phyloP scores from a whole-genome alignment of 768 basidiomycete genomes.

The Kwoniella mangroviensis region DNA sequence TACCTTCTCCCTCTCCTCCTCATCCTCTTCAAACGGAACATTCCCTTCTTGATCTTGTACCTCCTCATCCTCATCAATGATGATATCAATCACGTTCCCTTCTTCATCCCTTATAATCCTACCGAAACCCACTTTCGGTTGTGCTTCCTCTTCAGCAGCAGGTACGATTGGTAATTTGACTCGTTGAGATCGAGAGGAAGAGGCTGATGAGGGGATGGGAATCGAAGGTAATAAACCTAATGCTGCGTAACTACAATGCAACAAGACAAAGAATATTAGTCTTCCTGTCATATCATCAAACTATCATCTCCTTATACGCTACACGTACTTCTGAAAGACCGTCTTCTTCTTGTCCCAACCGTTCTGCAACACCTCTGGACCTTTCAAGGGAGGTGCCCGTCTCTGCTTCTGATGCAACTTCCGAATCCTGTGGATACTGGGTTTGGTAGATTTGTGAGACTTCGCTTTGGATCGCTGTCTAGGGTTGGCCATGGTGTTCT shows the following conservation, averaged over 20 bases:
- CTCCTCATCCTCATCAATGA: slow-evolving; percentile 65
- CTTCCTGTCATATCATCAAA: too few species aligned
- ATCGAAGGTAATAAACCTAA: slow-evolving; percentile 53
- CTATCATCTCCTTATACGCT: too few species aligned
- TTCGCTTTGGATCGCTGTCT: slow-evolving; percentile 85
- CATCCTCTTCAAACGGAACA: slow-evolving; percentile 36
- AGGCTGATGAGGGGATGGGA: slow-evolving; percentile 41
- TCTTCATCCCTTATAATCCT: slow-evolving; percentile 78
- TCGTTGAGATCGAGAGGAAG: slow-evolving; percentile 38
- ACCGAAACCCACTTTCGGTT: slow-evolving; percentile 67
- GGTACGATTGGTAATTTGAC: slow-evolving; percentile 40
- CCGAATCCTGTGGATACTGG: slow-evolving; percentile 63
- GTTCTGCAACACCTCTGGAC: slow-evolving; percentile 77
- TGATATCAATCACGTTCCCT: slow-evolving; percentile 74
- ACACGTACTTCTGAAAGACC: slow-evolving; percentile 83
- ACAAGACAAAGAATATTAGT: too few species aligned
- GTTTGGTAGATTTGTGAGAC: slow-evolving; percentile 76
- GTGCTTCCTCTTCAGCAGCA: slow-evolving; percentile 15
- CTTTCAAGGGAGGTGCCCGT: slow-evolving; percentile 75
- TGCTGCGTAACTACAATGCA: slow-evolving; percentile 50
- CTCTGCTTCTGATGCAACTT: slow-evolving; percentile 73
- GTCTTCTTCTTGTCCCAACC: slow-evolving; percentile 89
- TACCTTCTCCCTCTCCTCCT: slow-evolving; percentile 30
- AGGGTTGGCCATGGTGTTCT: slow-evolving; percentile 79
- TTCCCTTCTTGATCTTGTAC: slow-evolving; percentile 38